phyloP scores from a whole-genome alignment of 2,329 filamentous ascomycete genomes.

The Cyphellophora attinorum region DNA sequence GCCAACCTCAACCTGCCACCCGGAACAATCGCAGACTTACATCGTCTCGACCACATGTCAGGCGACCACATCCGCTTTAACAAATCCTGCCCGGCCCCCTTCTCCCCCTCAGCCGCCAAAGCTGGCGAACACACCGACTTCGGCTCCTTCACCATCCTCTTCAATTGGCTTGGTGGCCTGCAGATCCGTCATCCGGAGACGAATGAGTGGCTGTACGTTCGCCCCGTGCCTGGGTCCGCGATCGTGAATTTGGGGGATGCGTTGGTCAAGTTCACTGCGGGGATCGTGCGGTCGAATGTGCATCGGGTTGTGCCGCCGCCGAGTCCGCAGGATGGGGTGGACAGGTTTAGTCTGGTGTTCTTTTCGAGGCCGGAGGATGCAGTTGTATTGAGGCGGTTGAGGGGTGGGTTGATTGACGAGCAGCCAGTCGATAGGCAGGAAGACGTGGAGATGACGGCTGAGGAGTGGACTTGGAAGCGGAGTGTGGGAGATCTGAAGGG shows the following conservation, averaged over 20 bases:
- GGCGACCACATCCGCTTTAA: constrained; percentile 44
- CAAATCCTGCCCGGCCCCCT: constrained; percentile 13
- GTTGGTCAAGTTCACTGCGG: constrained; percentile 35
- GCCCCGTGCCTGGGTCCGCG: constrained; percentile 26
- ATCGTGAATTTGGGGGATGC: constrained; percentile 26
- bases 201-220: constrained; percentile 34
- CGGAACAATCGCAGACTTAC: constrained; percentile 34
- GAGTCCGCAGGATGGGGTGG: constrained; percentile 32
- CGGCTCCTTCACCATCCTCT: constrained; percentile 22
- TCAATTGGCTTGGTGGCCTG: constrained; percentile 19
- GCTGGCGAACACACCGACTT: constrained; percentile 21
- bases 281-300: constrained; percentile 29
- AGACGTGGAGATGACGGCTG: too few relatives aligned
- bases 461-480: too few relatives aligned
- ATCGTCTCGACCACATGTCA: constrained; percentile 27
- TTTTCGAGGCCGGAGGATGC: constrained; percentile 42
- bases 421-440: too few relatives aligned
- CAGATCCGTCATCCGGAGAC: constrained; percentile 20
- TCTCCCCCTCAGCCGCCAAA: constrained; percentile 9
- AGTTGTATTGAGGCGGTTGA: constrained; percentile 29
- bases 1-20: constrained; percentile 31
- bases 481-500: too few relatives aligned
- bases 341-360: constrained; percentile 45
- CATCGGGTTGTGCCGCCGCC: constrained; percentile 44
- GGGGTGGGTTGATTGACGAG: too few relatives aligned